These are phyloP conservation scores for Monosporozyma servazzii DNA, from an alignment of 805 yeast species.

Conservation along the genomic window DNA sequence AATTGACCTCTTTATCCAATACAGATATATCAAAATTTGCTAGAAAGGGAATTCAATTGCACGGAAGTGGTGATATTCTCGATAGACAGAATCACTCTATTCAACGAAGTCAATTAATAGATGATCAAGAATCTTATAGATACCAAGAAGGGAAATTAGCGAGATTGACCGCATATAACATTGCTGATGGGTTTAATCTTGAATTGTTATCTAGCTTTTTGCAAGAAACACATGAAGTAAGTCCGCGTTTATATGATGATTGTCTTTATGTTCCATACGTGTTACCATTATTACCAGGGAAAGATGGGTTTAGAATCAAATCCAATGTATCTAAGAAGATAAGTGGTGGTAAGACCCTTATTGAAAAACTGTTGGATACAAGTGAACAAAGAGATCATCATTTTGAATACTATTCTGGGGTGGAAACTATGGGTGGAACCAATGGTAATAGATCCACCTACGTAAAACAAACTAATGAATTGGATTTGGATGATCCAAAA, in stretches of 20 bases:
- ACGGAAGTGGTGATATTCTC: background rate
- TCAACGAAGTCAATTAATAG: background rate
- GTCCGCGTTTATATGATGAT: conserved; percentile 84
- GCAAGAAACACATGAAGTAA: conserved; percentile 62
- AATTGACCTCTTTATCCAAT: conserved; percentile 2
- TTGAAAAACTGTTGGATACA: conserved; percentile 71
- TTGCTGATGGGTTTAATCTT: conserved; percentile 74
- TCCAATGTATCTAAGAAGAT: conserved; percentile 43
- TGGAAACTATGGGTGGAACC: conserved; percentile 26
- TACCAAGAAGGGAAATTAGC: conserved; percentile 48
- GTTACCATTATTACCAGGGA: conserved; percentile 79
- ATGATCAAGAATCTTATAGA: conserved; percentile 1
- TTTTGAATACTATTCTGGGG: conserved; percentile 80
- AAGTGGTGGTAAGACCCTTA: conserved; percentile 35
- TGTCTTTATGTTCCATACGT: conserved; percentile 87
- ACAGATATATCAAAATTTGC: conserved; percentile 42
- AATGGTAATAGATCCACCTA: background rate
- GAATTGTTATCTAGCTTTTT: conserved; percentile 55
- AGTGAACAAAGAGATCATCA: conserved; percentile 86
- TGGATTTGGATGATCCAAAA: background rate
- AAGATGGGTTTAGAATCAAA: conserved; percentile 63
- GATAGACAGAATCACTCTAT: conserved; percentile 1
- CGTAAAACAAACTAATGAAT: background rate
- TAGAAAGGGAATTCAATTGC: conserved; percentile 29
- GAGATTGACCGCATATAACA: conserved; percentile 85